Evolutionary conservation across 2,329 filamentous ascomycete genomes (phyloP).

Genomic region (Aspergillus pseudoglaucus): DNA sequence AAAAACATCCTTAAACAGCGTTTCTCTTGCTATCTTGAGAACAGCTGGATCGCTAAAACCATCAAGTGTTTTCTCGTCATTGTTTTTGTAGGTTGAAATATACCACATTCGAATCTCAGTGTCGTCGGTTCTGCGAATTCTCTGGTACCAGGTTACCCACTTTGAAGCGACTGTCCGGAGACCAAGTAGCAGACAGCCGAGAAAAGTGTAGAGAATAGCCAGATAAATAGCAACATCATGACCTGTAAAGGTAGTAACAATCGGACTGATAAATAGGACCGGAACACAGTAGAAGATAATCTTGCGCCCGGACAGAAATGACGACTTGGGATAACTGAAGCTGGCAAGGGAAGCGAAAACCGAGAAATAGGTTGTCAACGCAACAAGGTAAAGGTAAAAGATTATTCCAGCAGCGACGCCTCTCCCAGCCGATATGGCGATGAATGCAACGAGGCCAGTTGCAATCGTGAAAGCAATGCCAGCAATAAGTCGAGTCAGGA

Average conservation of each 20-base stretch:
- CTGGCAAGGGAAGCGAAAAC: constrained; percentile 50
- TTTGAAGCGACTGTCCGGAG: constrained; percentile 50
- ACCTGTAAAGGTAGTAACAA: constrained; percentile 48
- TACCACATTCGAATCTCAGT: constrained; percentile 37
- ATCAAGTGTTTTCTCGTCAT: constrained; percentile 35
- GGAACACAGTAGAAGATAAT: constrained; percentile 52
- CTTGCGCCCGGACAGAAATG: constrained; percentile 52
- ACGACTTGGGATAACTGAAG: constrained; percentile 50
- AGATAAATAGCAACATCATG: constrained; percentile 54
- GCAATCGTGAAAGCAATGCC: constrained; percentile 47
- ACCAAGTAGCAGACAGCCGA: constrained; percentile 46
- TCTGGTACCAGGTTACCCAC: constrained; percentile 53
- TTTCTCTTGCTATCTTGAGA: constrained; percentile 42
- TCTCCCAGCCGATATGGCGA: constrained; percentile 43
- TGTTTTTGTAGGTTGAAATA: constrained; percentile 25
- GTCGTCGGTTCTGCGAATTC: constrained; percentile 33
- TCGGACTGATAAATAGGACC: constrained; percentile 51
- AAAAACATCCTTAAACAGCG: constrained; percentile 41
- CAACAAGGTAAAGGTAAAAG: constrained; percentile 55
- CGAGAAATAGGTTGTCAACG: constrained; percentile 54
- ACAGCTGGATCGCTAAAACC: constrained; percentile 45
- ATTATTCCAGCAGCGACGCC: constrained; percentile 46
- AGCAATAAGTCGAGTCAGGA: constrained; percentile 48
- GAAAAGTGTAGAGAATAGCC: constrained; percentile 48
- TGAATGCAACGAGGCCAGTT: constrained; percentile 48